Evolutionary conservation across 2,329 filamentous ascomycete genomes (phyloP).

Genomic region (Helicocarpus griseus): DNA sequence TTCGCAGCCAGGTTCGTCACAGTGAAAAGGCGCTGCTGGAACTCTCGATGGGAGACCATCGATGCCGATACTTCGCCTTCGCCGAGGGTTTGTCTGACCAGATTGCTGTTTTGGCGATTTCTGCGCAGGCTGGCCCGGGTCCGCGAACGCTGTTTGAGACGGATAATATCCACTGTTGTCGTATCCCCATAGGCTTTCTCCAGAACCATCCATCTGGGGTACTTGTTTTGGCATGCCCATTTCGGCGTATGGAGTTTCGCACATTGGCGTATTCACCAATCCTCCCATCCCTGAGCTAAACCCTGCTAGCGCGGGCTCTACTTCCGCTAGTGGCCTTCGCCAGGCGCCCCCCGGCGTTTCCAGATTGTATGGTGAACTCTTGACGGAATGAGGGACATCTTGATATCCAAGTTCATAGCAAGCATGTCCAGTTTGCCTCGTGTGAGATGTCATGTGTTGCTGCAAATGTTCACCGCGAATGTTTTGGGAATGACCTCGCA

Average conservation of each 20-base stretch:
- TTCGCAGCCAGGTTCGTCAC: conserved; percentile 34
- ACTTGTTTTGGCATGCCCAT: not conserved
- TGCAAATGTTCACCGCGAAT: not conserved
- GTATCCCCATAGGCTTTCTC: not conserved
- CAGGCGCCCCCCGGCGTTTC: not conserved
- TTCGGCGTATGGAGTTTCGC: not conserved
- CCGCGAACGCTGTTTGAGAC: not conserved
- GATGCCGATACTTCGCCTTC: conserved; percentile 25
- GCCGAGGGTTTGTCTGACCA: not conserved
- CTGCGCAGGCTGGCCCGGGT: not conserved
- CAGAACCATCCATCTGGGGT: not conserved
- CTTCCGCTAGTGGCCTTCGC: not conserved
- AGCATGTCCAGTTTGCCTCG: not conserved
- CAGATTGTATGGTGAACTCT: not conserved
- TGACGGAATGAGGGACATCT: not conserved
- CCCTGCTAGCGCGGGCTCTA: not conserved
- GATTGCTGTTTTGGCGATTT: not conserved
- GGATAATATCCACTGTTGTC: not conserved
- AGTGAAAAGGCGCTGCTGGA: conserved; percentile 33
- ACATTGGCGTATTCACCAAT: not conserved
- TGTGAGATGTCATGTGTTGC: not conserved
- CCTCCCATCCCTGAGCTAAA: not conserved
- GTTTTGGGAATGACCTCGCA: too few species aligned
- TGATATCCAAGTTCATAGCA: not conserved
- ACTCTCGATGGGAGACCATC: conserved; percentile 31